These are phyloP conservation scores for Balakata baccata DNA, from an alignment of 345 rosid genomes.

Conservation along the genomic window DNA sequence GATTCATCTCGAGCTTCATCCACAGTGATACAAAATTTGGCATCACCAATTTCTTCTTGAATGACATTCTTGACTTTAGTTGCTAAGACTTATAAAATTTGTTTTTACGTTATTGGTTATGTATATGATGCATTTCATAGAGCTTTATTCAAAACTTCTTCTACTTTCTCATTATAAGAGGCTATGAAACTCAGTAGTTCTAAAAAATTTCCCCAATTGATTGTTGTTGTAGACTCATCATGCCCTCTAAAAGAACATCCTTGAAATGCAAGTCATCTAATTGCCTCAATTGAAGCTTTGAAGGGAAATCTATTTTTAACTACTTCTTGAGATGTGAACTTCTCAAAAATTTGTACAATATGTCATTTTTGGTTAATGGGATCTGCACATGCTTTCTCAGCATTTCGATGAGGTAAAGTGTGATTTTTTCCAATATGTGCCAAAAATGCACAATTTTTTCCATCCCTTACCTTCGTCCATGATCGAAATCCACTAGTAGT, in stretches of 20 bases:
- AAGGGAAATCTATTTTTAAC: background rate
- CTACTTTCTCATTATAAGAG: too few relatives aligned
- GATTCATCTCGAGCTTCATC: too few relatives aligned
- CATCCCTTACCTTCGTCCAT: background rate
- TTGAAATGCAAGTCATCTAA: slow-evolving; percentile 1
- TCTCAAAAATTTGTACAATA: background rate
- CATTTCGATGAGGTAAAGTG: background rate
- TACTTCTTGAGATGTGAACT: background rate
- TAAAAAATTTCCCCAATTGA: too few relatives aligned
- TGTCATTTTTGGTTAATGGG: background rate
- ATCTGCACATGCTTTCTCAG: background rate
- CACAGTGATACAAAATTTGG: too few relatives aligned
- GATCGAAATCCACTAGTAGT: background rate
- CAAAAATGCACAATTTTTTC: background rate
- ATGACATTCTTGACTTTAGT: too few relatives aligned
- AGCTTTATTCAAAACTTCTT: too few relatives aligned
- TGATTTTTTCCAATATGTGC: background rate
- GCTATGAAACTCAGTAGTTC: too few relatives aligned
- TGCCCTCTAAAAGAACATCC: slow-evolving; percentile 11
- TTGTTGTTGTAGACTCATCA: too few relatives aligned
- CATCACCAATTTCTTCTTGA: background rate
- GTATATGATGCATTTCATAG: too few relatives aligned
- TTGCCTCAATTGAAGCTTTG: background rate
- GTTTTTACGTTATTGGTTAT: too few relatives aligned
- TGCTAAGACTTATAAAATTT: too few relatives aligned